These are phyloP conservation scores for Excoecaria cochinchinensis DNA, from an alignment of 345 rosid genomes.

Conservation along the genomic window DNA sequence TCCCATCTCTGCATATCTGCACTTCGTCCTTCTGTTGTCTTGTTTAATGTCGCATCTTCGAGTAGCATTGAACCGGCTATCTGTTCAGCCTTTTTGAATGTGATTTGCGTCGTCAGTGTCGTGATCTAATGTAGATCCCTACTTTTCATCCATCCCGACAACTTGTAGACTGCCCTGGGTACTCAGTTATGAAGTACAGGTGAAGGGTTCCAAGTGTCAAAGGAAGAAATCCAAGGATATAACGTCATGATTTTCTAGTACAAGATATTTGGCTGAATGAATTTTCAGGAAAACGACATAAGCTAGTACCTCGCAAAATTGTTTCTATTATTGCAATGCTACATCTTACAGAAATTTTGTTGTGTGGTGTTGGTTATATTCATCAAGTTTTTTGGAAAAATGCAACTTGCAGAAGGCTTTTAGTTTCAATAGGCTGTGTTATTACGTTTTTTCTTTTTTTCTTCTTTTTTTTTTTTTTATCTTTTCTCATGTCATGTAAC, in stretches of 20 bases:
- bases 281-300: not conserved
- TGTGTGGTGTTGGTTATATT: too few relatives aligned
- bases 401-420: too few relatives aligned
- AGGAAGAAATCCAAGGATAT: constrained; percentile 1
- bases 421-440: too few relatives aligned
- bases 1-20: constrained; percentile 24
- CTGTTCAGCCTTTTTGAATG: constrained; percentile 1
- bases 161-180: not conserved
- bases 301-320: not conserved
- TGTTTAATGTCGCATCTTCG: constrained; percentile 5
- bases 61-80: constrained; percentile 22
- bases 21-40: constrained; percentile 16
- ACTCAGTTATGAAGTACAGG: not conserved
- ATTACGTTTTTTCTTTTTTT: too few relatives aligned
- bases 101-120: constrained; percentile 10
- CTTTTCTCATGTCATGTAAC: too few relatives aligned
- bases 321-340: not conserved
- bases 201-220: not conserved
- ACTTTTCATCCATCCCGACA: not conserved
- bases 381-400: too few relatives aligned
- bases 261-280: not conserved
- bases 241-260: not conserved
- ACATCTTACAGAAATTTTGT: not conserved
- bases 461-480: too few relatives aligned
- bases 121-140: constrained; percentile 9